Percentiles rank a stretch among this genome's conserved stretches.
Conservation (phyloP, 805 yeast species). For the Diddensiella santjacobensis region DNA sequence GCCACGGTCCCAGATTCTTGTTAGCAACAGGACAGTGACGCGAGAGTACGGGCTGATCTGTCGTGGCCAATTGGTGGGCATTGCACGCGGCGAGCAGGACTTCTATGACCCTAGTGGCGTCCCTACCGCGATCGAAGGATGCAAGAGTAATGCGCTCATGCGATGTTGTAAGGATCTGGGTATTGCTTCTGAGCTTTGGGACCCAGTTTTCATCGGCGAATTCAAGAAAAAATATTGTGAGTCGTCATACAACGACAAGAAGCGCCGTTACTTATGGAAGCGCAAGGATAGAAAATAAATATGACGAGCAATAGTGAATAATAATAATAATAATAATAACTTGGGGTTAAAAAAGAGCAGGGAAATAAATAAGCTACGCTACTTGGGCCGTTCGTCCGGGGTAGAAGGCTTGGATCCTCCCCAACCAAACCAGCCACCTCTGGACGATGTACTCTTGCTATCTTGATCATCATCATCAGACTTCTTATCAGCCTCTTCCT, state of each 20-base stretch:
- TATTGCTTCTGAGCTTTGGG: conserved; percentile 96
- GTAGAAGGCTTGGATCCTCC: neutral
- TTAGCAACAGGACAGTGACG: conserved; percentile 71
- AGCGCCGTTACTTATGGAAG: conserved; percentile 76
- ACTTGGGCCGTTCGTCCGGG: too few relatives aligned
- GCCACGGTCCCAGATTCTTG: conserved; percentile 80
- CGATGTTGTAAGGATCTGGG: conserved; percentile 97
- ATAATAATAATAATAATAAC: conserved; percentile 3
- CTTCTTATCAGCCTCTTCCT: conserved; percentile 19
- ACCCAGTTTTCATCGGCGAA: conserved; percentile 76
- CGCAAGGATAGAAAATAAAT: conserved; percentile 58
- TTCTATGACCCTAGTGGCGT: conserved; percentile 82
- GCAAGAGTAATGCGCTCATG: conserved; percentile 95
- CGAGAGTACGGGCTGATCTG: conserved; percentile 88
- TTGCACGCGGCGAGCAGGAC: conserved; percentile 95
- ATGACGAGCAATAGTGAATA: neutral
- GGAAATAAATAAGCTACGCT: too few relatives aligned
- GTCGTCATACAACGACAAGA: conserved; percentile 67
- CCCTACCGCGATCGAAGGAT: conserved; percentile 96
- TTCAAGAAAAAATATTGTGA: conserved; percentile 68
- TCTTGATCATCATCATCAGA: neutral
- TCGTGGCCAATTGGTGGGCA: conserved; percentile 81
- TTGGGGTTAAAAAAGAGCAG: too few relatives aligned
- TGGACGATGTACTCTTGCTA: conserved; percentile 1
- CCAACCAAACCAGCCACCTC: conserved; percentile 18